Percentiles rank a stretch among this genome's conserved stretches.
Conservation (phyloP, 129 eudicot species). For the Centrapalus pauciflorus region DNA sequence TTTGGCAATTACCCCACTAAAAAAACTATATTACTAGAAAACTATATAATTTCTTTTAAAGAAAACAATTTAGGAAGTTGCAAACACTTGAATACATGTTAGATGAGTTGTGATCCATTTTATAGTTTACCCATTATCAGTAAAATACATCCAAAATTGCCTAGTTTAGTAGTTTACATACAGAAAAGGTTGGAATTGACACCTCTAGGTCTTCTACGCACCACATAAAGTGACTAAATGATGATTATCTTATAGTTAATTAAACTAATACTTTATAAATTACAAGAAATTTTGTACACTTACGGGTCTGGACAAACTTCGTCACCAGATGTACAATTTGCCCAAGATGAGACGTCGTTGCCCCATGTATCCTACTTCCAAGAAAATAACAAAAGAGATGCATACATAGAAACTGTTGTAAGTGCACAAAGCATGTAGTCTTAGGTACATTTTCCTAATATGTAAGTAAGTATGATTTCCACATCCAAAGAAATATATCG, state of each 20-base stretch:
- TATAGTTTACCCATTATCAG: too few species aligned
- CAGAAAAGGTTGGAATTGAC: too few species aligned
- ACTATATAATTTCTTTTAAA: too few species aligned
- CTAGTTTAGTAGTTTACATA: too few species aligned
- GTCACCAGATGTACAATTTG: constrained; percentile 47
- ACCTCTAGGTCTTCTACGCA: too few species aligned
- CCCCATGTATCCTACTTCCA: constrained; percentile 60
- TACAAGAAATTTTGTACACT: constrained; percentile 22
- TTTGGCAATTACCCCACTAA: too few species aligned
- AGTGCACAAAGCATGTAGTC: neutral
- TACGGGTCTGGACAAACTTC: constrained; percentile 93
- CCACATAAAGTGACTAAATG: neutral
- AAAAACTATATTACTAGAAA: too few species aligned
- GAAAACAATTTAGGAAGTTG: too few species aligned
- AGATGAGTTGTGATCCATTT: too few species aligned
- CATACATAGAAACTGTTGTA: neutral
- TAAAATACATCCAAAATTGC: too few species aligned
- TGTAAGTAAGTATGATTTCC: neutral
- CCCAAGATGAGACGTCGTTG: constrained; percentile 44
- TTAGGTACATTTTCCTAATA: neutral
- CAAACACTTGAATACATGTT: too few species aligned
- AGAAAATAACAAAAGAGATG: neutral
- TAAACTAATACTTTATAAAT: neutral
- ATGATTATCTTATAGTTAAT: neutral
- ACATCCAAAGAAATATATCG: neutral